phyloP scores from a whole-genome alignment of 495 filamentous ascomycete species.

The Neurospora sp. region DNA sequence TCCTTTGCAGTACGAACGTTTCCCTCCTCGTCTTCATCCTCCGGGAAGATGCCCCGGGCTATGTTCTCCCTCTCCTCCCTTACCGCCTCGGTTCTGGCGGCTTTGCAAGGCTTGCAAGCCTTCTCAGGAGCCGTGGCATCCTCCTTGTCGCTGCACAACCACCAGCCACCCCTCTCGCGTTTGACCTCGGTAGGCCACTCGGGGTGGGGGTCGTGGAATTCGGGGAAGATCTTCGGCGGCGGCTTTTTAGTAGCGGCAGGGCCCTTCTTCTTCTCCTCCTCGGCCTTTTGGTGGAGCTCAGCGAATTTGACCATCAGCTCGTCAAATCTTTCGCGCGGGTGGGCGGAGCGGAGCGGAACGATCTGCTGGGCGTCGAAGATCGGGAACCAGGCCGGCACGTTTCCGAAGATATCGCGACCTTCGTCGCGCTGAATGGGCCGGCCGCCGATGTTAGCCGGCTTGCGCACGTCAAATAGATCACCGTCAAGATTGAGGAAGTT shows the following conservation, averaged over 20 bases:
- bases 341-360: conserved; percentile 4
- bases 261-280: neutral
- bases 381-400: conserved; percentile 25
- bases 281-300: conserved; percentile 1
- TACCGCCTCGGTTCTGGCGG: neutral
- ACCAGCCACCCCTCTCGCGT: conserved; percentile 25
- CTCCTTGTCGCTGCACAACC: no score
- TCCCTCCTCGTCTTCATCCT: neutral
- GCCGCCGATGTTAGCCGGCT: no score
- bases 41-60: neutral
- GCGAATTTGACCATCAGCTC: conserved; percentile 3
- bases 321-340: conserved; percentile 7
- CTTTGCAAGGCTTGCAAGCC: conserved; percentile 18
- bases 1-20: neutral
- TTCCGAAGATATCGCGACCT: neutral
- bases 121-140: conserved; percentile 16
- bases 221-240: conserved; percentile 11
- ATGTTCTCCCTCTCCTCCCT: neutral
- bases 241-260: neutral
- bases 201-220: conserved; percentile 23
- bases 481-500: no score
- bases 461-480: no score
- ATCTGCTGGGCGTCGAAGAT: conserved; percentile 8
- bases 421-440: no score
- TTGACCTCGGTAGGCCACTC: conserved; percentile 21